These are phyloP conservation scores for Cokeromyces recurvatus DNA, from an alignment of 371 early-diverging fungal species.

Conservation along the genomic window DNA sequence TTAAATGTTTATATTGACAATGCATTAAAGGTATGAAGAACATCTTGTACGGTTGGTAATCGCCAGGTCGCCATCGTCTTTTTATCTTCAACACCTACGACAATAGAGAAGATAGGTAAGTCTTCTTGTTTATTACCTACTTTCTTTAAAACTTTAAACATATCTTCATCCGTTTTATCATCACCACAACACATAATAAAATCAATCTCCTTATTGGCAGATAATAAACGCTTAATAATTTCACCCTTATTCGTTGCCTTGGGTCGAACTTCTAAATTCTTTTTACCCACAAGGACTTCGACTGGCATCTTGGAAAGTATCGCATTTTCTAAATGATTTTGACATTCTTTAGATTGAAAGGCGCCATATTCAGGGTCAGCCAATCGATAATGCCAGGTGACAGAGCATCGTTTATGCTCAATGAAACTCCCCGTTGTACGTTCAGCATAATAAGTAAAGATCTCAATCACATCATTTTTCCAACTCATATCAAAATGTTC, in stretches of 20 bases:
- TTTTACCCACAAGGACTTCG: slow-evolving; percentile 89
- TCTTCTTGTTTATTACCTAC: too few relatives aligned
- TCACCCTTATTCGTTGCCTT: slow-evolving; percentile 80
- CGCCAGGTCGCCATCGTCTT: slow-evolving; percentile 71
- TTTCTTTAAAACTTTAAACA: slow-evolving; percentile 62
- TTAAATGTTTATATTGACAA: too few relatives aligned
- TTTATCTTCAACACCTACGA: slow-evolving; percentile 64
- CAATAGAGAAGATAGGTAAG: slow-evolving; percentile 41
- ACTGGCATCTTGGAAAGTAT: slow-evolving; percentile 80
- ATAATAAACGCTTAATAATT: slow-evolving; percentile 76
- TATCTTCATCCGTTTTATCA: slow-evolving; percentile 93
- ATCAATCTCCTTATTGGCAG: slow-evolving; percentile 48
- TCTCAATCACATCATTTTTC: slow-evolving; percentile 77
- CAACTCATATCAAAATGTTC: slow-evolving; percentile 77
- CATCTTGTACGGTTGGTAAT: slow-evolving; percentile 22
- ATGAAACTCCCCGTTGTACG: slow-evolving; percentile 79
- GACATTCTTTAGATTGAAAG: slow-evolving; percentile 86
- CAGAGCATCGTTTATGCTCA: slow-evolving; percentile 74
- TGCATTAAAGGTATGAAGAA: not conserved
- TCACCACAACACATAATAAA: slow-evolving; percentile 94
- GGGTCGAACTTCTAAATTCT: slow-evolving; percentile 88
- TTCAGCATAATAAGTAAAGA: slow-evolving; percentile 86
- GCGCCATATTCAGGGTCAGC: slow-evolving; percentile 73
- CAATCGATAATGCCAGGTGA: slow-evolving; percentile 88
- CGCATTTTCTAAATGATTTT: slow-evolving; percentile 79